Evolutionary conservation across 2,329 filamentous ascomycete species (phyloP), one percentile per base, ranked within the genome.

Genomic region (Fusarium aywerte): DNA sequence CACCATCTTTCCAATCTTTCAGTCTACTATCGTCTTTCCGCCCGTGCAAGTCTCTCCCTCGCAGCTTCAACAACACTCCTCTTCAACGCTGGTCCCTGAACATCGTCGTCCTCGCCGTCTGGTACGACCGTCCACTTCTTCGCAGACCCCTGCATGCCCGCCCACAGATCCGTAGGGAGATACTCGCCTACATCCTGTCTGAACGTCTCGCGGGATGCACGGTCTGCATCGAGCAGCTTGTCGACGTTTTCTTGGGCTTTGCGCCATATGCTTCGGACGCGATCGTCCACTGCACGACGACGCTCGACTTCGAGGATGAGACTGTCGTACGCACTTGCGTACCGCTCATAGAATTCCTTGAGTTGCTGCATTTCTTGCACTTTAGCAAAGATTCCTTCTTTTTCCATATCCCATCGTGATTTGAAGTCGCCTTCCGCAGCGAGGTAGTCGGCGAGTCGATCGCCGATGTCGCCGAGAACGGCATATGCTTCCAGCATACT

Each of bases 81-180:
- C 45, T 55, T 55, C 33, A 73, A 7, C 12, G 65, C 61, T 5
- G 55, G 54, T 3, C 65, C 62, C 12, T 65, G 38, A 5, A 38
- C 60, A 21, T 68, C 68, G n/a, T 25, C 42, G 13, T 58, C 67
- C 1, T 64, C 68, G 0, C 56, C 63, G 8, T 75, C 74, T 1
- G 79, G 77, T 3, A 83, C 76, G 4, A 87, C 78, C 35, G 83
- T 81, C 81, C 83, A 87, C 54, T 78, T 82, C 60, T 78, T 82
- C 68, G 86, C 86, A 25, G 82, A 84, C n/a, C 81, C 84, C 65
- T 85, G 86, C 77, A 96, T 86, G 1, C 90, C 91, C 0, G 89
- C 89, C 93, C 93, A 97, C 21, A 97, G 87, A 76, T 97, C 93
- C 0, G 90, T 89, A 0, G 96, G 96, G 12, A 99, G 79, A 75